Evolutionary conservation across 352 stramenopile genomes (phyloP).

Genomic region (Globisporangium spinosum): DNA sequence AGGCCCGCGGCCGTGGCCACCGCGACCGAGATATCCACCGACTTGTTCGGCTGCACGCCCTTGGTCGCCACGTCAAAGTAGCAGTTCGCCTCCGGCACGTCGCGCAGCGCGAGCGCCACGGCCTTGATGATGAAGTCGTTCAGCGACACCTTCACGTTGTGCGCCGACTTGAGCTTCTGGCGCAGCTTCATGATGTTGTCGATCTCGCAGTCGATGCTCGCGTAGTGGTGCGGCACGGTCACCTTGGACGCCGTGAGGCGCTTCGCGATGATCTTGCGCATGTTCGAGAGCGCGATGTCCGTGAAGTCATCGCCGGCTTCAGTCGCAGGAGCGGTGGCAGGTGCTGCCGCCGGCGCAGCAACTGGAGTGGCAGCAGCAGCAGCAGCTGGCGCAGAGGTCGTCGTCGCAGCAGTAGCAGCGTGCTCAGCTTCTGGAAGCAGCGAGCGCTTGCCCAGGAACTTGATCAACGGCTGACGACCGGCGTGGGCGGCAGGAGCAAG

Average conservation of each 20-base stretch:
- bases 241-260: slow-evolving; percentile 96
- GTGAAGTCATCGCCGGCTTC: slow-evolving; percentile 49
- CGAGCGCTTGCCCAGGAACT: slow-evolving; percentile 84
- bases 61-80: slow-evolving; percentile 63
- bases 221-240: slow-evolving; percentile 96
- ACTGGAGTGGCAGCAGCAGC: slow-evolving; percentile 2
- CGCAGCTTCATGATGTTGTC: slow-evolving; percentile 89
- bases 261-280: slow-evolving; percentile 98
- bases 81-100: slow-evolving; percentile 94
- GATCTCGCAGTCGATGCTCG: slow-evolving; percentile 95
- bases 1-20: slow-evolving; percentile 96
- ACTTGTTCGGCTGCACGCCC: slow-evolving; percentile 78
- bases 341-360: neutral
- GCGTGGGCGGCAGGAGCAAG: slow-evolving; percentile 18
- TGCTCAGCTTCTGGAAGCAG: slow-evolving; percentile 33
- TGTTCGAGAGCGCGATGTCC: slow-evolving; percentile 91
- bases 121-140: slow-evolving; percentile 99
- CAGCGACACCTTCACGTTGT: slow-evolving; percentile 96
- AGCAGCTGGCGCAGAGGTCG: neutral
- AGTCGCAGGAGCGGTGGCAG: slow-evolving; percentile 3
- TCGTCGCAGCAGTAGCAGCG: neutral
- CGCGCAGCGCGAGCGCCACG: slow-evolving; percentile 93
- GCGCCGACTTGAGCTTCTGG: slow-evolving; percentile 89
- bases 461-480: slow-evolving; percentile 64
- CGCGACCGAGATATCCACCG: slow-evolving; percentile 97